These are phyloP conservation scores for Penicillium carneum DNA, from an alignment of 2,329 filamentous ascomycete genomes.

Conservation along the genomic window DNA sequence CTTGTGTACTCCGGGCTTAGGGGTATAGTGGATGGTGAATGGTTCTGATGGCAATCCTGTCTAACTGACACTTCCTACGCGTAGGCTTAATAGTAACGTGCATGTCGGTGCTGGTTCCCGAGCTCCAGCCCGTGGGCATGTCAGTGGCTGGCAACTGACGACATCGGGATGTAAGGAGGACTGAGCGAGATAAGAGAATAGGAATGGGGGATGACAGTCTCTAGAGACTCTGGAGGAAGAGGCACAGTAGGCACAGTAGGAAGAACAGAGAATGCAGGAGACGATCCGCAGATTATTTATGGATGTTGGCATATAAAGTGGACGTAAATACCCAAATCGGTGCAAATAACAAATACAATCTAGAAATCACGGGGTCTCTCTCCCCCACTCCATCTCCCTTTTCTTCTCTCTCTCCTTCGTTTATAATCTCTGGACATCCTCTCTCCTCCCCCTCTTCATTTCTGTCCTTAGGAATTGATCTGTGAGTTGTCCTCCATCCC, in stretches of 20 bases:
- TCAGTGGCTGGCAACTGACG: conserved; percentile 22
- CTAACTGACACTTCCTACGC: not conserved
- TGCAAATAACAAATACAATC: not conserved
- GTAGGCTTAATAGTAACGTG: not conserved
- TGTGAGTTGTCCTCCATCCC: not conserved
- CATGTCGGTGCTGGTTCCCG: not conserved
- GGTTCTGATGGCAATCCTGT: not conserved
- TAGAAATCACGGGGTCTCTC: conserved; percentile 9
- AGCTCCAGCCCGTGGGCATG: conserved; percentile 7
- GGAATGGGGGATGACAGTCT: too few species aligned
- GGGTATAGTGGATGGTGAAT: not conserved
- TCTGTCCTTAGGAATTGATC: not conserved
- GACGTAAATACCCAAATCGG: not conserved
- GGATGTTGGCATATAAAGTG: not conserved
- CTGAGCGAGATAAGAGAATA: not conserved
- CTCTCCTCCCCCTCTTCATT: not conserved
- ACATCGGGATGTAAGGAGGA: conserved; percentile 21
- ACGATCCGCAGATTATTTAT: not conserved
- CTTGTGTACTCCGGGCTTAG: not conserved
- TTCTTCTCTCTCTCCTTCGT: conserved; percentile 16
- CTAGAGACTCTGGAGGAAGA: not conserved
- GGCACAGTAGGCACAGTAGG: not conserved
- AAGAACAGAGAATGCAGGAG: not conserved
- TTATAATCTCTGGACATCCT: conserved; percentile 5
- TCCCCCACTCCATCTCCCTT: conserved; percentile 8